A percentile compares a stretch with the other conserved stretches of the same genome.
phyloP scores from a whole-genome alignment of 768 basidiomycete genomes.

The Mycena metata region DNA sequence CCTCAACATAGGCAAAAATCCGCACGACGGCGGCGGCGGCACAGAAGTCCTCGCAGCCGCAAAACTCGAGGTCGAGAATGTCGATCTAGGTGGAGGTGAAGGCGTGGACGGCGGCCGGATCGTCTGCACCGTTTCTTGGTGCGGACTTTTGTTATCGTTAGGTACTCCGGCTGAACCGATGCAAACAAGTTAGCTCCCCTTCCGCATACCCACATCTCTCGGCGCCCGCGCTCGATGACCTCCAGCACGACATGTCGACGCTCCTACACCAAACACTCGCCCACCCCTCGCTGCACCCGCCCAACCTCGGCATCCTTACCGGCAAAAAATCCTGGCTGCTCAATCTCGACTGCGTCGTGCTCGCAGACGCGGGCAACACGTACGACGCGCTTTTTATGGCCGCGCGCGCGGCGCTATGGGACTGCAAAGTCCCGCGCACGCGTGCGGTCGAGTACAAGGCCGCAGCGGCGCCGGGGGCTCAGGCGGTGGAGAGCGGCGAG shows the following conservation, averaged over 20 bases:
- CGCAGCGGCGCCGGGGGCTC: conserved; percentile 37
- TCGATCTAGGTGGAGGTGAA: conserved; percentile 53
- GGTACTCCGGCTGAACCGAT: conserved; percentile 31
- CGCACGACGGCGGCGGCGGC: conserved; percentile 68
- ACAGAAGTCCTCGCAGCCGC: conserved; percentile 86
- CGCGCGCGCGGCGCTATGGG: conserved; percentile 83
- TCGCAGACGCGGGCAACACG: conserved; percentile 81
- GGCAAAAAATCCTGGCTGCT: conserved; percentile 82
- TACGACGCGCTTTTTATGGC: conserved; percentile 86
- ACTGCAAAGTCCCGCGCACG: conserved; percentile 84
- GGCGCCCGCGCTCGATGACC: conserved; percentile 75
- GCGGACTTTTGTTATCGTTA: conserved; percentile 47
- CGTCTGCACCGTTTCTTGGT: conserved; percentile 83
- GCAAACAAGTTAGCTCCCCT: conserved; percentile 74
- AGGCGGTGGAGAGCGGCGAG: conserved; percentile 48
- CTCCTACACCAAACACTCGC: conserved; percentile 75
- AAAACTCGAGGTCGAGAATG: conserved; percentile 82
- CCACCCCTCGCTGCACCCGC: conserved; percentile 74
- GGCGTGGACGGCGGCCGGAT: conserved; percentile 73
- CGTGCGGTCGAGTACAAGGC: conserved; percentile 77
- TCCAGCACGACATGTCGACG: conserved; percentile 79
- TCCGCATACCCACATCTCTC: conserved; percentile 83
- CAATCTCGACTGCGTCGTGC: conserved; percentile 79
- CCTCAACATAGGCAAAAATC: conserved; percentile 74
- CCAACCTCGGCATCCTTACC: conserved; percentile 71